A percentile compares a stretch with the other conserved stretches of the same genome.
phyloP scores from a whole-genome alignment of 164 flowering plant species.

The Kingdonia uniflora region DNA sequence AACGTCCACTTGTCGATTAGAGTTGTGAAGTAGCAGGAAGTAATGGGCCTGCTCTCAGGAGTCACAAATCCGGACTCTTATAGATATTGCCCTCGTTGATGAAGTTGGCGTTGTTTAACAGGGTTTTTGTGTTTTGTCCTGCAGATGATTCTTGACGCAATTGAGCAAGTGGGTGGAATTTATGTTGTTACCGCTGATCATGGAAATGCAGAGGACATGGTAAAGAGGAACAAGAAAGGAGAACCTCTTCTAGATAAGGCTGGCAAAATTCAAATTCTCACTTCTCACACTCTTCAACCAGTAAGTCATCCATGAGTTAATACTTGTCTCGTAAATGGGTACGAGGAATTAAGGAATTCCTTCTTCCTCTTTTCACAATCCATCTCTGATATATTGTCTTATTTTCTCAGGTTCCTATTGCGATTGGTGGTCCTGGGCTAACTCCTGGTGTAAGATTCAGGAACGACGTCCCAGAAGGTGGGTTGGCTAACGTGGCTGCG shows the following conservation, averaged over 20 bases:
- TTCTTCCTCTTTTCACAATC: too few species aligned
- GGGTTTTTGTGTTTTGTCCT: conserved; percentile 1
- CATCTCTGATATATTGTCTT: background rate
- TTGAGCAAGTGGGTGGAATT: conserved; percentile 90
- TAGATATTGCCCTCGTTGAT: too few species aligned
- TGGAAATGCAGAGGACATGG: conserved; percentile 99
- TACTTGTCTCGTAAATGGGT: background rate
- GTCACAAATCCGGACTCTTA: too few species aligned
- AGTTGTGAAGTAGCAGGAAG: too few species aligned
- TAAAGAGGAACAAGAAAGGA: conserved; percentile 82
- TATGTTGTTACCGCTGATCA: conserved; percentile 95
- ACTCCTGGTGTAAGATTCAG: conserved; percentile 69
- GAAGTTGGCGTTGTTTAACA: background rate
- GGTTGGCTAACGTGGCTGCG: conserved; percentile 96
- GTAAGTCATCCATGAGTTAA: conserved; percentile 30
- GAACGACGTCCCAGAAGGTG: conserved; percentile 59
- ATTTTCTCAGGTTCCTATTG: conserved; percentile 74
- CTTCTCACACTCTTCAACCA: conserved; percentile 91
- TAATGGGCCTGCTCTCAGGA: too few species aligned
- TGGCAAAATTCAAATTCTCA: conserved; percentile 81
- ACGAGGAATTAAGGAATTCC: too few species aligned
- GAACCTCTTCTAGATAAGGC: conserved; percentile 68
- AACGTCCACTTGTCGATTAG: too few species aligned
- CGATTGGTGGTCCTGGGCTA: conserved; percentile 96
- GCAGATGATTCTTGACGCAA: conserved; percentile 90